Base-by-base conservation (phyloP, 129 eudicot species). In the Calendula officinalis region DNA sequence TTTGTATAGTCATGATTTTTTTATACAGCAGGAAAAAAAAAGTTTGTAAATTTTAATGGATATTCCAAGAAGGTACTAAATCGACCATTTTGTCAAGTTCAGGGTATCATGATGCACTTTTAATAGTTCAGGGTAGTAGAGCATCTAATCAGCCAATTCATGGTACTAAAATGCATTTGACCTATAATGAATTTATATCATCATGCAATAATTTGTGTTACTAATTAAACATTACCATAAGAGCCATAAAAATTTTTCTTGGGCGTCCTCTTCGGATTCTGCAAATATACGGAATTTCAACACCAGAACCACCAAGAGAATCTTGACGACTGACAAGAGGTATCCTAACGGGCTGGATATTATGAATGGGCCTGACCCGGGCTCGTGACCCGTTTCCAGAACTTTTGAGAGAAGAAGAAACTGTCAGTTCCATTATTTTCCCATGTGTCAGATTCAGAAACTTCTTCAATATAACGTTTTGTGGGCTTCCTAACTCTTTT, bases 401-500 rank as follows among this genome's bases (percentile, higher is more conserved):
- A 52, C 45, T 72, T 75, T 61, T 72, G 48, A 64, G 72, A 22
- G 82, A 60, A 22, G 30, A 22, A 58, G 92, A 62, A 16, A 66
- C 65, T 8, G 67, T 39, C 65, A n/a, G 72, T 86, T 57, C 80
- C 95, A 62, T 70, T 62, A 66, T 44, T 67, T 53, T 85, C 97
- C 65, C 81, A 53, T 11, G 64, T 54, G 60, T 89, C 99, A 46
- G 56, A 77, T 77, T 86, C 99, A 35, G 97, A 89, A 65, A 78
- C 81, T 84, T 22, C 30, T 22, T 94, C 97, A 74, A 94, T 89
- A 49, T 88, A 94, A 59, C 99, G 81, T 61, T 62, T 89, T 48
- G 99, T 94, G 44, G 99, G 99, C 78, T 94, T 94, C 75, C 99
- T 75, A 60, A 83, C 84, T 78, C 99, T 86, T 82, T 94, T 94